Evolutionary conservation across 495 filamentous ascomycete genomes (phyloP).

Genomic region (Talaromyces liani): DNA sequence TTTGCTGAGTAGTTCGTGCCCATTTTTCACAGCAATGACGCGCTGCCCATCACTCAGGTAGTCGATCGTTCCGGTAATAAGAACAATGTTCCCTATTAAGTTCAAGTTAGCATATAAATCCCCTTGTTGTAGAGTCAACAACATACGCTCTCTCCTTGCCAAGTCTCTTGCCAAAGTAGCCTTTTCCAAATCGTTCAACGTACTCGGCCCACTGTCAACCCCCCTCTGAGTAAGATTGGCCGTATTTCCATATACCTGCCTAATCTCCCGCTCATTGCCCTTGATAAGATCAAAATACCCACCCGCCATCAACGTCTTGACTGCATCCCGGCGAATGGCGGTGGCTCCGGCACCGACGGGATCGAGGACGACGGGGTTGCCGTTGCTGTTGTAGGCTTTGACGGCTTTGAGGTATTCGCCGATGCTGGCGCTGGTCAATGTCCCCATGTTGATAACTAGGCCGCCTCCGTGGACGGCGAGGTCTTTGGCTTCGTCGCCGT

Average conservation of each 20-base stretch:
- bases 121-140: neutral
- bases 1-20: slow-evolving; percentile 65
- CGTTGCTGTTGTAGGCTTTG: slow-evolving; percentile 69
- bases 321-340: slow-evolving; percentile 56
- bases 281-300: slow-evolving; percentile 87
- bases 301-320: slow-evolving; percentile 61
- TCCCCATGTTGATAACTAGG: slow-evolving; percentile 94
- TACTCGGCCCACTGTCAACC: slow-evolving; percentile 70
- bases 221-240: slow-evolving; percentile 62
- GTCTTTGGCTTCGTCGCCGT: slow-evolving; percentile 75
- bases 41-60: slow-evolving; percentile 67
- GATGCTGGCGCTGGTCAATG: slow-evolving; percentile 64
- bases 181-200: slow-evolving; percentile 45
- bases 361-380: slow-evolving; percentile 75
- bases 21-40: slow-evolving; percentile 65
- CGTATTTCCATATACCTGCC: slow-evolving; percentile 38
- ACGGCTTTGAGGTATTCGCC: slow-evolving; percentile 58
- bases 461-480: slow-evolving; percentile 57
- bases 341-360: slow-evolving; percentile 91
- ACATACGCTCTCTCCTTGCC: slow-evolving; percentile 52
- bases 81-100: slow-evolving; percentile 52
- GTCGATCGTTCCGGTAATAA: slow-evolving; percentile 78
- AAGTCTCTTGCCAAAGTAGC: slow-evolving; percentile 54
- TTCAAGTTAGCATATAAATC: neutral
- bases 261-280: slow-evolving; percentile 89